Conservation (phyloP, 164 flowering plant species). For the Chloranthus sessilifolius region DNA sequence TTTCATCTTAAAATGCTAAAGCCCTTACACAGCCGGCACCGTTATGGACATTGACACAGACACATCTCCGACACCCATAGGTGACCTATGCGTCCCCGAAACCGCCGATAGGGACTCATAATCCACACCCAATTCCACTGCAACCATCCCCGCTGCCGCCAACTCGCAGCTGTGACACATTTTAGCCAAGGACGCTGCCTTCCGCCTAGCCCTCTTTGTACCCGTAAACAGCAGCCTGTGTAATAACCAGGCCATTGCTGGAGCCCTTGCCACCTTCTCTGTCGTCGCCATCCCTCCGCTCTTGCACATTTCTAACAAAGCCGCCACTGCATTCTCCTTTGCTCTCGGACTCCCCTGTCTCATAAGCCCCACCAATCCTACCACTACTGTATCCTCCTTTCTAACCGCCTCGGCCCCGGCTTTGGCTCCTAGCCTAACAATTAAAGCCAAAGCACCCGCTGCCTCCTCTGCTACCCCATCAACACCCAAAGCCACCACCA, state of each 20-base stretch:
- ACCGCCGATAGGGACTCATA: slow-evolving; percentile 42
- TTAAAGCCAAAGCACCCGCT: slow-evolving; percentile 69
- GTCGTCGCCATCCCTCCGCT: slow-evolving; percentile 66
- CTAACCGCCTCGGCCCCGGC: slow-evolving; percentile 65
- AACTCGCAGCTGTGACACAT: too few species aligned
- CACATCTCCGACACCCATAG: slow-evolving; percentile 46
- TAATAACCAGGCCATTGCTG: slow-evolving; percentile 63
- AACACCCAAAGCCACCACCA: slow-evolving; percentile 48
- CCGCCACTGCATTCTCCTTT: slow-evolving; percentile 85
- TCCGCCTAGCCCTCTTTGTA: slow-evolving; percentile 76
- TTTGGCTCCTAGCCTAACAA: slow-evolving; percentile 70
- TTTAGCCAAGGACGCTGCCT: slow-evolving; percentile 91
- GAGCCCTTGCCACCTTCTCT: slow-evolving; percentile 53
- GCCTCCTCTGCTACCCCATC: slow-evolving; percentile 91
- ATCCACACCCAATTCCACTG: slow-evolving; percentile 49
- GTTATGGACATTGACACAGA: slow-evolving; percentile 43
- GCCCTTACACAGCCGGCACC: too few species aligned
- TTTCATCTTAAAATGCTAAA: too few species aligned
- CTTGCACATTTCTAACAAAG: slow-evolving; percentile 72
- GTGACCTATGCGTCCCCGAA: slow-evolving; percentile 41
- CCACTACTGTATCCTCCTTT: slow-evolving; percentile 58
- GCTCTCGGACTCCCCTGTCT: slow-evolving; percentile 72
- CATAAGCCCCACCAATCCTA: slow-evolving; percentile 71
- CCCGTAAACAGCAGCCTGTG: slow-evolving; percentile 63
- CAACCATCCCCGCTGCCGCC: too few species aligned